These are phyloP conservation scores for Wickerhamiella vanderwaltii DNA, from an alignment of 805 yeast genomes.

Conservation along the genomic window DNA sequence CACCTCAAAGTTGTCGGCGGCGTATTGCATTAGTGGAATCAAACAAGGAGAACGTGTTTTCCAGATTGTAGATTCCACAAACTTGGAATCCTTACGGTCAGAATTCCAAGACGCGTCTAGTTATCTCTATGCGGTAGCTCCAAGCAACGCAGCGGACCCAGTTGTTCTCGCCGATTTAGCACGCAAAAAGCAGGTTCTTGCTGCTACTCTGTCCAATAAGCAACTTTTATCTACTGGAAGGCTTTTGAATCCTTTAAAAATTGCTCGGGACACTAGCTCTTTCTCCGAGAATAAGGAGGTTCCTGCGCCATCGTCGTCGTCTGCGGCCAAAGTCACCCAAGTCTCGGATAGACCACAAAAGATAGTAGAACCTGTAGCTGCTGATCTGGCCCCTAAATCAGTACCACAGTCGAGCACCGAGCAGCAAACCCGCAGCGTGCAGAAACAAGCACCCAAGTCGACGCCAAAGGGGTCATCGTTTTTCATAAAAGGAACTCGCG, in stretches of 20 bases:
- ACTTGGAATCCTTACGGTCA: neutral
- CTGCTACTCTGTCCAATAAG: neutral
- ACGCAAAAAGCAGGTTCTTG: neutral
- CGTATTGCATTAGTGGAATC: neutral
- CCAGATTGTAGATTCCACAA: neutral
- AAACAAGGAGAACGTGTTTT: neutral
- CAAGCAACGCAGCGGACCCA: conserved; percentile 1
- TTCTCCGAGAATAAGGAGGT: too few species aligned
- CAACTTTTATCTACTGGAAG: neutral
- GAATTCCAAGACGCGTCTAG: neutral
- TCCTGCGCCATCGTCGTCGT: too few species aligned
- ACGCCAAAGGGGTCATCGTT: neutral
- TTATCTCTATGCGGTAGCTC: neutral
- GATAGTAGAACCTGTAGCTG: too few species aligned
- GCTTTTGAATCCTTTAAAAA: neutral
- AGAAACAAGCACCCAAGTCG: neutral
- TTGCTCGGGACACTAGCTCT: too few species aligned
- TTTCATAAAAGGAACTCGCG: conserved; percentile 2
- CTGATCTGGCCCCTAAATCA: neutral
- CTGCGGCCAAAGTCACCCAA: too few species aligned
- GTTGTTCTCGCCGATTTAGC: conserved; percentile 5
- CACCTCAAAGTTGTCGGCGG: conserved; percentile 1
- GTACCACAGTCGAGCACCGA: neutral
- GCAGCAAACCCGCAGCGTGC: neutral
- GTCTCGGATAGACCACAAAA: too few species aligned